Evolutionary conservation across 257 asterid species (phyloP).

Genomic region (Solanum pennellii): DNA sequence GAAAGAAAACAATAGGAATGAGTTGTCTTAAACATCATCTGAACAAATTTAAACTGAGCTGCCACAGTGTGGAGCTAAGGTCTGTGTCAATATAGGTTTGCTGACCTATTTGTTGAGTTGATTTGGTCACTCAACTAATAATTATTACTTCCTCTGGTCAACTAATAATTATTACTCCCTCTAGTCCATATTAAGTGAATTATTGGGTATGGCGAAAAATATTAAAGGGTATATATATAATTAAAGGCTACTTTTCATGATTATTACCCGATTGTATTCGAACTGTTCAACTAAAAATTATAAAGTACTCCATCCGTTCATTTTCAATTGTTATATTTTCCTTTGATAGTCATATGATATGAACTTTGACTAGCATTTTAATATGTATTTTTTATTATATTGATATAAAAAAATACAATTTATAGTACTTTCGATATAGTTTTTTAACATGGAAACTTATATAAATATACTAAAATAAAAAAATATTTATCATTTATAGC

Average conservation of each 20-base stretch:
- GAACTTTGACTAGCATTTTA: too few relatives aligned
- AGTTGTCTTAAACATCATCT: neutral
- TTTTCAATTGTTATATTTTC: too few relatives aligned
- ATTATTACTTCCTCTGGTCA: too few relatives aligned
- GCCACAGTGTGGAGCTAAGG: neutral
- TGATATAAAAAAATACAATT: too few relatives aligned
- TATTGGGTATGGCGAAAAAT: neutral
- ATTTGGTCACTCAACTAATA: neutral
- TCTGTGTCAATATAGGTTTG: neutral
- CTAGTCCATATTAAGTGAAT: neutral
- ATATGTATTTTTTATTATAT: too few relatives aligned
- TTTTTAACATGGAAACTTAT: too few relatives aligned
- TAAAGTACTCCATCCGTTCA: neutral
- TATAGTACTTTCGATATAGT: too few relatives aligned
- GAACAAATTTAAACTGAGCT: neutral
- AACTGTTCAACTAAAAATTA: neutral
- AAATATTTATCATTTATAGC: too few relatives aligned
- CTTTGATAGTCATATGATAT: too few relatives aligned
- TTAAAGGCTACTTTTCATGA: neutral
- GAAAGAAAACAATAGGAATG: neutral
- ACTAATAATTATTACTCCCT: neutral
- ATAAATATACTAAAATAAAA: too few relatives aligned
- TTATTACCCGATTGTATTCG: neutral
- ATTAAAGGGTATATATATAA: too few relatives aligned
- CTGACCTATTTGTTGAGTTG: neutral